Base-by-base conservation (phyloP, 768 basidiomycete genomes). In the Boletus coccyginus region DNA sequence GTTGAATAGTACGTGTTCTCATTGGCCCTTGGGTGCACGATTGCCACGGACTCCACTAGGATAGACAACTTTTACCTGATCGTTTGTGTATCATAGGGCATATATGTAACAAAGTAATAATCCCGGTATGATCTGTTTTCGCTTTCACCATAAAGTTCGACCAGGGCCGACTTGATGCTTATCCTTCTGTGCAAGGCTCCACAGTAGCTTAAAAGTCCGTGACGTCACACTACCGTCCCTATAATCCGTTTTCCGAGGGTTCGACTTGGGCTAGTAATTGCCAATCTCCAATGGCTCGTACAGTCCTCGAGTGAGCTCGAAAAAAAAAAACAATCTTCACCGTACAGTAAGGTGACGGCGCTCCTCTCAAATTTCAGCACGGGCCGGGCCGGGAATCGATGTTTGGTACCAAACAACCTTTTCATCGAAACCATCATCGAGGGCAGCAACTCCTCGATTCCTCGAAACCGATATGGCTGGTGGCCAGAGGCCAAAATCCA, bases 401-500 rank as follows among this genome's bases (percentile, higher is more conserved):
- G 24, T 51, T 60, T 54, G 45, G 50, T 32, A 32, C 29, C 53
- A 59, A 63, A 63, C 29, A 63, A 53, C 17, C 31, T 27, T 27
- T 44, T 13, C 38, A 17, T 24, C 42, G 33, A 55, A 55, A 65
- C 53, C 27, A 47, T 46, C 40, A 5, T 42, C 16, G 27, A 42
- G 35, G 31, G n/a, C 16, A n/a, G 12, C 24, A n/a, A 14, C 12
- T 7, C 7, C 24, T 16, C 32, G 1, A 13, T 35, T 35, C 24
- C 14, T 19, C 33, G 24, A 43, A 43, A 47, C 16, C 42, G 43
- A 45, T 7, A 70, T 70, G 70, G 57, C 48, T 44, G 46, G 50
- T 50, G 51, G 53, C 13, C 71, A 55, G 74, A 77, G 53, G 48
- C 56, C 62, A 16, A 84, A 81, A 70, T 73, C 83, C 41, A 88